phyloP scores from a whole-genome alignment of 2,329 filamentous ascomycete genomes.

The Colletotrichum salicis region DNA sequence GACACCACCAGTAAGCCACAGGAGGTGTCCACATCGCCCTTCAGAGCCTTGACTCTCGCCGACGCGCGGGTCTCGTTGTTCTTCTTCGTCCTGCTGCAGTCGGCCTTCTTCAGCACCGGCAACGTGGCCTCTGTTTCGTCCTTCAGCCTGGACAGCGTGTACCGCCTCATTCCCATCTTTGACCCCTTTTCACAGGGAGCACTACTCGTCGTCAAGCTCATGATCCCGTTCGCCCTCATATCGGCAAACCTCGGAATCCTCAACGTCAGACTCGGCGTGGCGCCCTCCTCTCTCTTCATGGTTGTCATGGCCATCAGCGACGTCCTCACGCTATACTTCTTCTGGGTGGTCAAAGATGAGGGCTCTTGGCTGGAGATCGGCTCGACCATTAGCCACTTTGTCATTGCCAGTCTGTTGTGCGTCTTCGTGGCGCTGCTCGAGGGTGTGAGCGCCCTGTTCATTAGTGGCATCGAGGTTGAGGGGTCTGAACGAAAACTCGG shows the following conservation, averaged over 20 bases:
- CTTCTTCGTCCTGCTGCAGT: slow-evolving; percentile 94
- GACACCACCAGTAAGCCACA: not conserved
- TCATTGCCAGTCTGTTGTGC: slow-evolving; percentile 88
- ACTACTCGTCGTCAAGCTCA: slow-evolving; percentile 85
- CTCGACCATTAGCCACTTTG: slow-evolving; percentile 94
- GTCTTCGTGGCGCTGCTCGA: slow-evolving; percentile 92
- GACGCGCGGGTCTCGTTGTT: slow-evolving; percentile 91
- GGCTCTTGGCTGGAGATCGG: slow-evolving; percentile 98
- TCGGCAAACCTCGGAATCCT: slow-evolving; percentile 94
- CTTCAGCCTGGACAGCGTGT: slow-evolving; percentile 92
- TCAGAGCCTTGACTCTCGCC: slow-evolving; percentile 79
- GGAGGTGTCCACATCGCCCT: slow-evolving; percentile 38
- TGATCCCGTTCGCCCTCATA: slow-evolving; percentile 92
- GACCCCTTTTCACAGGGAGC: slow-evolving; percentile 92
- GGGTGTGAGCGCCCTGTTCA: slow-evolving; percentile 84
- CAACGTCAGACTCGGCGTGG: slow-evolving; percentile 84
- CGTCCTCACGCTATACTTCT: slow-evolving; percentile 93
- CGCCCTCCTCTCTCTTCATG: slow-evolving; percentile 92
- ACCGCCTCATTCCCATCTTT: slow-evolving; percentile 88
- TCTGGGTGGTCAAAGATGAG: slow-evolving; percentile 97
- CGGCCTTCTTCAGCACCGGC: slow-evolving; percentile 95
- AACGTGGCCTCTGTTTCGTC: slow-evolving; percentile 95
- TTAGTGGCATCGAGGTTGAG: slow-evolving; percentile 79
- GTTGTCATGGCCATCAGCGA: slow-evolving; percentile 92
- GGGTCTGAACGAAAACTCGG: not conserved